Conservation (phyloP, 306 rosid genomes). For the Calophaca sinica region DNA sequence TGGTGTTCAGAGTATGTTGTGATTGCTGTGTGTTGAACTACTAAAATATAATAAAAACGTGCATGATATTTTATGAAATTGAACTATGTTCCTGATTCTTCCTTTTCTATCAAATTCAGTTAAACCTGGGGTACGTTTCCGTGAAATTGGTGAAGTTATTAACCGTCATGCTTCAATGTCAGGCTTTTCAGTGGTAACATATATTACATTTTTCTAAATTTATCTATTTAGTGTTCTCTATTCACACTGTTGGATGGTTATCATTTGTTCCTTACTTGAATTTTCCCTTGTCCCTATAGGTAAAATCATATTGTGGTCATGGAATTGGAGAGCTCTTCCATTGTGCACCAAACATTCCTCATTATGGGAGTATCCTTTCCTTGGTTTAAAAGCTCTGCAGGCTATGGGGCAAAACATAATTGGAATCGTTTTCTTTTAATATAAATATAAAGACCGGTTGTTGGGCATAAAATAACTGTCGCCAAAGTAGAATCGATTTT, state of each 20-base stretch:
- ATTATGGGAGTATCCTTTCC: slow-evolving; percentile 83
- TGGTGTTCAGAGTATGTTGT: slow-evolving; percentile 5
- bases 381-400: slow-evolving; percentile 21
- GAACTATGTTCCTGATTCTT: slow-evolving; percentile 34
- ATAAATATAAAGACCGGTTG: background rate
- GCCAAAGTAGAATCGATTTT: background rate
- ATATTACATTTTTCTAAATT: background rate
- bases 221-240: slow-evolving; percentile 31
- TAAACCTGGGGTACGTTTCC: slow-evolving; percentile 93
- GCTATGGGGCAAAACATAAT: too few species aligned
- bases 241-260: slow-evolving; percentile 10
- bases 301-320: slow-evolving; percentile 86
- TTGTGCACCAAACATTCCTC: slow-evolving; percentile 95
- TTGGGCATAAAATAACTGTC: background rate
- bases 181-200: slow-evolving; percentile 90
- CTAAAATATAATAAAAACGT: background rate
- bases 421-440: background rate
- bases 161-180: slow-evolving; percentile 86
- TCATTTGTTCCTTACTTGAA: slow-evolving; percentile 32
- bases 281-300: slow-evolving; percentile 53
- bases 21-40: slow-evolving; percentile 17
- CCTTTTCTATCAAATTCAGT: slow-evolving; percentile 59
- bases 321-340: slow-evolving; percentile 99
- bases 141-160: slow-evolving; percentile 92
- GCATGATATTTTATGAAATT: slow-evolving; percentile 15